Evolutionary conservation across 176 grass and related monocot species (phyloP), one percentile per base, ranked within the genome.

Genomic region (Bromus sterilis): DNA sequence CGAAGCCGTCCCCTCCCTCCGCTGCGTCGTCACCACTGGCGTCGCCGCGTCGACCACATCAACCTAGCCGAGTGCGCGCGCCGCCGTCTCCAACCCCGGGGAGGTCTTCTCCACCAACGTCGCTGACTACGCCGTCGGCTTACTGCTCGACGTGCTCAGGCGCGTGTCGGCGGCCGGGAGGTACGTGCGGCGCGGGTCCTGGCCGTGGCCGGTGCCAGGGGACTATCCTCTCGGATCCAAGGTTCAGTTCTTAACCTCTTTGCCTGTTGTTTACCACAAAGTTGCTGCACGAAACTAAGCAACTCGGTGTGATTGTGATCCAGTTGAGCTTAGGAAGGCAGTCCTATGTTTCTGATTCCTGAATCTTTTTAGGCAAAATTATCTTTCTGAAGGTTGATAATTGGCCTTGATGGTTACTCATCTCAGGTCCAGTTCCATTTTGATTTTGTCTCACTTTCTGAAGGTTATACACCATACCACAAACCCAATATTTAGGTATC

Each of bases 41-140:
- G n/a, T n/a, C n/a, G n/a, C n/a, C n/a, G n/a, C n/a, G n/a, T 84
- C 15, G 85, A 60, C 71, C 78, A 78, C n/a, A 20, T 5, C 3
- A 78, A 90, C 75, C 78, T 86, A 4, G 88, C 88, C 0, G 87
- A 93, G 80, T 81, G 13, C 51, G 89, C 1, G 42, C 77, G 8
- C n/a, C n/a, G n/a, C n/a, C n/a, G n/a, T n/a, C n/a, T n/a, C n/a
- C n/a, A n/a, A n/a, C n/a, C n/a, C n/a, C n/a, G n/a, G n/a, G n/a
- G n/a, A n/a, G n/a, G n/a, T n/a, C n/a, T n/a, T n/a, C n/a, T n/a
- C n/a, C n/a, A n/a, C n/a, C n/a, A n/a, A n/a, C n/a, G n/a, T n/a
- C n/a, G n/a, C n/a, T n/a, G n/a, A n/a, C n/a, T n/a, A n/a, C n/a
- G n/a, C n/a, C n/a, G n/a, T n/a, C n/a, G n/a, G n/a, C n/a, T n/a